Evolutionary conservation across 116 monocot species (phyloP).

Genomic region (Phalaenopsis hybrid): DNA sequence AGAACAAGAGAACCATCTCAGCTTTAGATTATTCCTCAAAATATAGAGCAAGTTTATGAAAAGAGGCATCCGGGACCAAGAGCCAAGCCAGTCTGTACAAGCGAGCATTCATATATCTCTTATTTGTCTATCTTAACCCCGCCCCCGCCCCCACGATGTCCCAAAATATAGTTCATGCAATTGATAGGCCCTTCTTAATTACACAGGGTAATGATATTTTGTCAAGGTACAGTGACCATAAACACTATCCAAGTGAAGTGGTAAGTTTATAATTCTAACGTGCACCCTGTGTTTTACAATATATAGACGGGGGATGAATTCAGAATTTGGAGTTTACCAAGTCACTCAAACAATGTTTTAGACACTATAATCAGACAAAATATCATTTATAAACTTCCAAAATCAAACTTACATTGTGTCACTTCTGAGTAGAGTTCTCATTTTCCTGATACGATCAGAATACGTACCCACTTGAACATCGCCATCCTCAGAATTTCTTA

Average conservation of each 20-base stretch:
- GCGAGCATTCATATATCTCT: too few relatives aligned
- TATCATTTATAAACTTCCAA: background rate
- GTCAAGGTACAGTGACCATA: background rate
- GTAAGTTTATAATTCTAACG: background rate
- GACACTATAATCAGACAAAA: background rate
- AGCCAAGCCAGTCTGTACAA: background rate
- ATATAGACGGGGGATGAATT: background rate
- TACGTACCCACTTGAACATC: constrained; percentile 2
- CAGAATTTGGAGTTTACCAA: background rate
- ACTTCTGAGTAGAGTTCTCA: constrained; percentile 13
- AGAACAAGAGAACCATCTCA: background rate
- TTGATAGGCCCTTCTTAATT: too few relatives aligned
- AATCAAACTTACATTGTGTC: constrained; percentile 16
- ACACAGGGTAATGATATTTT: background rate
- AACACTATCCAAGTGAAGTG: background rate
- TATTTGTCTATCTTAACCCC: too few relatives aligned
- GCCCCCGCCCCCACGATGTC: too few relatives aligned
- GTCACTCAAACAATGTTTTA: background rate
- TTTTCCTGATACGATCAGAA: constrained; percentile 1
- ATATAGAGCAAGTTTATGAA: background rate
- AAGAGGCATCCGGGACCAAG: background rate
- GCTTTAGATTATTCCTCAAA: background rate
- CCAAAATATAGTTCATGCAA: too few relatives aligned
- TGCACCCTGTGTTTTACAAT: background rate
- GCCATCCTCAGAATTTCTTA: background rate